phyloP scores from a whole-genome alignment of 352 stramenopile species.

The Thraustochytrium sp. region DNA sequence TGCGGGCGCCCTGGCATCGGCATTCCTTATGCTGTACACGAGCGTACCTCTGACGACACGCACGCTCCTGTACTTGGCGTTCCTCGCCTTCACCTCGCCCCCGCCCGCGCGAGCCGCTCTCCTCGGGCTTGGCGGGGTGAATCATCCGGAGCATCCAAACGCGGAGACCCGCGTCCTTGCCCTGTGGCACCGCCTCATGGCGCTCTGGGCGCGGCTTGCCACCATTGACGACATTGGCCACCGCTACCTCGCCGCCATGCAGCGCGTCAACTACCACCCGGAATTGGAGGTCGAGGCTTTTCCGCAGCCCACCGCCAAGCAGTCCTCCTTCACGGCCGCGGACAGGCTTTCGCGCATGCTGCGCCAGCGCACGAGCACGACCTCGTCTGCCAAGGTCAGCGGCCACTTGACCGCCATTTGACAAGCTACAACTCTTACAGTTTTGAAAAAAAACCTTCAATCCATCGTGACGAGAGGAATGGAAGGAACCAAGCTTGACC shows the following conservation, averaged over 20 bases:
- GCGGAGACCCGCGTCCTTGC: not conserved
- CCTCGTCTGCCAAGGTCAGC: too few relatives aligned
- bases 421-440: too few relatives aligned
- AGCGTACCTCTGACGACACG: not conserved
- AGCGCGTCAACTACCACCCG: not conserved
- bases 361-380: too few relatives aligned
- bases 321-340: too few relatives aligned
- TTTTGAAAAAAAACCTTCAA: too few relatives aligned
- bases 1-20: not conserved
- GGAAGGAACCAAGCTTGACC: too few relatives aligned
- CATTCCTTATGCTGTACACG: not conserved
- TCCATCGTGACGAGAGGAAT: too few relatives aligned
- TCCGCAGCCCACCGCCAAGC: too few relatives aligned
- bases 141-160: not conserved
- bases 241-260: not conserved
- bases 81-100: not conserved
- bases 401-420: too few relatives aligned
- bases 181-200: not conserved
- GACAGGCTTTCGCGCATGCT: too few relatives aligned
- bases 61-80: not conserved
- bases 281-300: not conserved
- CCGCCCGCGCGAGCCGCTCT: not conserved
- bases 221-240: slow-evolving; percentile 4
- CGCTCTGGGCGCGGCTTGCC: not conserved
- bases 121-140: not conserved